phyloP scores from a whole-genome alignment of 306 rosid genomes.

The Casuarina cunninghamiana region DNA sequence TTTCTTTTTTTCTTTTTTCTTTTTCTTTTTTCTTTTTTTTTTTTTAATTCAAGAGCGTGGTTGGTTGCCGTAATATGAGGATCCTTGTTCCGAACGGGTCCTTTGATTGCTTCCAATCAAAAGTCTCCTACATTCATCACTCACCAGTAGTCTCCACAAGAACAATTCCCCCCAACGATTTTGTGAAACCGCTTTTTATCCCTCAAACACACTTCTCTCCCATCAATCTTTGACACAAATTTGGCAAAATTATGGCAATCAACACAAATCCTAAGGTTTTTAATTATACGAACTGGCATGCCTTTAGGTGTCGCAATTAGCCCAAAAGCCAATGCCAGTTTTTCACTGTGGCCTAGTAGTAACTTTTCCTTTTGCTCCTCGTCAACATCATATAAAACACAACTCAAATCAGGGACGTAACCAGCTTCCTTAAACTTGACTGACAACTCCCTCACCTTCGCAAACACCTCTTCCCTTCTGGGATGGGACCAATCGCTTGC shows the following conservation, averaged over 20 bases:
- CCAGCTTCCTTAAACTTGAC: conserved; percentile 68
- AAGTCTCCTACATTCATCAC: conserved; percentile 1
- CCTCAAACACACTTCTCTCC: conserved; percentile 68
- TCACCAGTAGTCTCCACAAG: conserved; percentile 90
- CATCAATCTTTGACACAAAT: conserved; percentile 50
- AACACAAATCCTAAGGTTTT: conserved; percentile 84
- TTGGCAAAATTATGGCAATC: conserved; percentile 94
- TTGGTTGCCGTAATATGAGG: background rate
- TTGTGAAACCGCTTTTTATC: conserved; percentile 79
- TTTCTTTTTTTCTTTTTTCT: background rate
- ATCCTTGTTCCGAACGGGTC: background rate
- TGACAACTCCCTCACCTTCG: conserved; percentile 62
- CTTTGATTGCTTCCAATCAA: background rate
- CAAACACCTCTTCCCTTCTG: conserved; percentile 66
- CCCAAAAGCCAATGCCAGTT: conserved; percentile 76
- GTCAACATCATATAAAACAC: conserved; percentile 79
- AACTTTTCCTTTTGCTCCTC: conserved; percentile 91
- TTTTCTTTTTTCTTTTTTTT: background rate
- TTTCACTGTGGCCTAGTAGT: conserved; percentile 81
- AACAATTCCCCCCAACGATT: conserved; percentile 71
- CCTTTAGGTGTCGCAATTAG: conserved; percentile 59
- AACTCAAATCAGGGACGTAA: conserved; percentile 74
- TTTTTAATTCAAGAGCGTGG: no score
- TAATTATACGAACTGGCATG: conserved; percentile 59
- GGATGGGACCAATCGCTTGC: conserved; percentile 83